Evolutionary conservation across 2,329 filamentous ascomycete genomes (phyloP).

Genomic region (Penicillium janthinellum): DNA sequence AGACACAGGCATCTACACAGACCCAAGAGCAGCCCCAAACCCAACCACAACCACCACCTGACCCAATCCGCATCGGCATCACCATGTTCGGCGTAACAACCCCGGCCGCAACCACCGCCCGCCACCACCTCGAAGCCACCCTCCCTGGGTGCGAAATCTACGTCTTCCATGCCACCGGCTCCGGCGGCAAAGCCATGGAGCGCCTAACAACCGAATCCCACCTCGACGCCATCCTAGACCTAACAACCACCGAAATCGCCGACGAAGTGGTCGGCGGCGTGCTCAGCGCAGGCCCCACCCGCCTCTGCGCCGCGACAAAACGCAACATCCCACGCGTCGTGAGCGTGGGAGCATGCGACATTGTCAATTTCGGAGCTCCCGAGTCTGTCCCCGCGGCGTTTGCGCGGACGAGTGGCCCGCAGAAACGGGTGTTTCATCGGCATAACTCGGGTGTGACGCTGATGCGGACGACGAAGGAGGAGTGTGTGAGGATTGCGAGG

Average conservation of each 20-base stretch:
- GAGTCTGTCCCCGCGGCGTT: slow-evolving; percentile 52
- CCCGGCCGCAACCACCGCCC: slow-evolving; percentile 61
- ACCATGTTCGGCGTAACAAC: slow-evolving; percentile 79
- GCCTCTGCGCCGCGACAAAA: slow-evolving; percentile 60
- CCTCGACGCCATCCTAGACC: slow-evolving; percentile 68
- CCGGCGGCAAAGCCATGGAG: slow-evolving; percentile 71
- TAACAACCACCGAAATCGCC: slow-evolving; percentile 71
- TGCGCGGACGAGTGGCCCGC: slow-evolving; percentile 33
- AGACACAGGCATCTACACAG: neutral
- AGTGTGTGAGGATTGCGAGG: slow-evolving; percentile 57
- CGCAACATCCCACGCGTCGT: slow-evolving; percentile 62
- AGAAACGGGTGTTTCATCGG: slow-evolving; percentile 52
- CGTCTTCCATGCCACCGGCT: slow-evolving; percentile 70
- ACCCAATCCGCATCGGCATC: slow-evolving; percentile 55
- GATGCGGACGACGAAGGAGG: slow-evolving; percentile 63
- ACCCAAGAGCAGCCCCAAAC: neutral
- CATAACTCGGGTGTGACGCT: slow-evolving; percentile 69
- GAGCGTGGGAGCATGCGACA: slow-evolving; percentile 59
- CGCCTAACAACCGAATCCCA: slow-evolving; percentile 58
- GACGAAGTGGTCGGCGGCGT: slow-evolving; percentile 66
- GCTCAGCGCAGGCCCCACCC: slow-evolving; percentile 59
- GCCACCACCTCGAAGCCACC: slow-evolving; percentile 51
- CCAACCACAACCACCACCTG: neutral
- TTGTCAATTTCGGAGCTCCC: slow-evolving; percentile 65
- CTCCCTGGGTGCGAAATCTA: slow-evolving; percentile 56